Percentiles rank a stretch among this genome's conserved stretches.
Conservation (phyloP, 805 yeast genomes). For the Hanseniaspora lachancei region DNA sequence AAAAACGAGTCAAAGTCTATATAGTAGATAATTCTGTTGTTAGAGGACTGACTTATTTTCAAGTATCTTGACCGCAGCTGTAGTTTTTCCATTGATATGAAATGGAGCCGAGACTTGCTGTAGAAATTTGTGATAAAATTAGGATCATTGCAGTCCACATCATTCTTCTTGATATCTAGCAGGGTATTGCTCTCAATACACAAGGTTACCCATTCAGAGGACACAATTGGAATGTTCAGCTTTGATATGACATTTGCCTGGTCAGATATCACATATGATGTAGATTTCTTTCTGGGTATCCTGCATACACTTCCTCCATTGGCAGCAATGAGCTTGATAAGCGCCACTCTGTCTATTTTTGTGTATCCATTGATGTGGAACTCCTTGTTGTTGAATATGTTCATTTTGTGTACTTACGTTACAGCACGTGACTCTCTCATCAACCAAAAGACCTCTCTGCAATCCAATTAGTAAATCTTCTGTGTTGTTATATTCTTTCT, state of each 20-base stretch:
- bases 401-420: no score
- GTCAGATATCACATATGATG: slow-evolving; percentile 74
- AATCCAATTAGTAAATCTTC: no score
- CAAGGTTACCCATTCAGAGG: slow-evolving; percentile 70
- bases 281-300: slow-evolving; percentile 55
- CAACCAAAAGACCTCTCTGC: no score
- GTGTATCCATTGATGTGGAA: slow-evolving; percentile 87
- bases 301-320: slow-evolving; percentile 74
- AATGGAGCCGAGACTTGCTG: slow-evolving; percentile 73
- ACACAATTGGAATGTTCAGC: slow-evolving; percentile 49
- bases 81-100: slow-evolving; percentile 75
- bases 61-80: slow-evolving; percentile 53
- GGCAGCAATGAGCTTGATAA: slow-evolving; percentile 56
- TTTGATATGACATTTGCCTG: slow-evolving; percentile 42
- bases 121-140: slow-evolving; percentile 60
- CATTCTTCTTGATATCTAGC: slow-evolving; percentile 27
- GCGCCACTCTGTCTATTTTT: slow-evolving; percentile 55
- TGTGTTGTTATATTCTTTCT: no score
- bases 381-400: slow-evolving; percentile 46
- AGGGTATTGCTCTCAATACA: slow-evolving; percentile 37
- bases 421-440: no score
- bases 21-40: slow-evolving; percentile 44
- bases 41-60: neutral
- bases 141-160: slow-evolving; percentile 59
- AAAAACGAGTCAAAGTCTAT: slow-evolving; percentile 91